phyloP scores from a whole-genome alignment of 805 yeast species.

The Cyberlindnera sargentensis region DNA sequence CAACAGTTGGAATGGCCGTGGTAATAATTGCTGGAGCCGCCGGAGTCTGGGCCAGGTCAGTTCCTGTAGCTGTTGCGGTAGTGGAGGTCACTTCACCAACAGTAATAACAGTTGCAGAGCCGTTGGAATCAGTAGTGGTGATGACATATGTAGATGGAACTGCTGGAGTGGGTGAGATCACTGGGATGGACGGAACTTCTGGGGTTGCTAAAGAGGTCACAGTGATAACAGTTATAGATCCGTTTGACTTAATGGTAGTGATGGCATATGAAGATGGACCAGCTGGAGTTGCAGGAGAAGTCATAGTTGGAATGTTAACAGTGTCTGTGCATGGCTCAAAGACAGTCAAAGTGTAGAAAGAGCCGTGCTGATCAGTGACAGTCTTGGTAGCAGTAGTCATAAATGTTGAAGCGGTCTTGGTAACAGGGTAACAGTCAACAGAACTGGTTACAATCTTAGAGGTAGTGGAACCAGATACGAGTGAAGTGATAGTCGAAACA shows the following conservation, averaged over 20 bases:
- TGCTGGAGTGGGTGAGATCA: not conserved
- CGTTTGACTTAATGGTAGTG: conserved; percentile 7
- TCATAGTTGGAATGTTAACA: not conserved
- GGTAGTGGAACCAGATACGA: not conserved
- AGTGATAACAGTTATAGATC: not conserved
- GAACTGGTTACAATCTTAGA: not conserved
- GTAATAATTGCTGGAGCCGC: not conserved
- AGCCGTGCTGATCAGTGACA: conserved; percentile 7
- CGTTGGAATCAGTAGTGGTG: conserved; percentile 6
- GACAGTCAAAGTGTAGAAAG: conserved; percentile 4
- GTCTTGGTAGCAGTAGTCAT: conserved; percentile 1
- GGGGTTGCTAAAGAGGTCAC: not conserved
- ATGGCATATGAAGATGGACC: not conserved
- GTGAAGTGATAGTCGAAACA: not conserved
- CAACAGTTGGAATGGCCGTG: not conserved
- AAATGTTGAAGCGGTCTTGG: not conserved
- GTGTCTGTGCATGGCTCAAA: not conserved
- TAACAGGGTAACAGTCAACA: not conserved
- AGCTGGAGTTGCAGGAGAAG: not conserved
- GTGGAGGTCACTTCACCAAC: conserved; percentile 7
- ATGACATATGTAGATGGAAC: not conserved
- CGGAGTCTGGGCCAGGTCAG: not conserved
- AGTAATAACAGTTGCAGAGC: conserved; percentile 3
- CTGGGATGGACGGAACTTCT: no score
- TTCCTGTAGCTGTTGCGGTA: not conserved